phyloP scores from a whole-genome alignment of 441 rosid genomes.

The Iberis amara region DNA sequence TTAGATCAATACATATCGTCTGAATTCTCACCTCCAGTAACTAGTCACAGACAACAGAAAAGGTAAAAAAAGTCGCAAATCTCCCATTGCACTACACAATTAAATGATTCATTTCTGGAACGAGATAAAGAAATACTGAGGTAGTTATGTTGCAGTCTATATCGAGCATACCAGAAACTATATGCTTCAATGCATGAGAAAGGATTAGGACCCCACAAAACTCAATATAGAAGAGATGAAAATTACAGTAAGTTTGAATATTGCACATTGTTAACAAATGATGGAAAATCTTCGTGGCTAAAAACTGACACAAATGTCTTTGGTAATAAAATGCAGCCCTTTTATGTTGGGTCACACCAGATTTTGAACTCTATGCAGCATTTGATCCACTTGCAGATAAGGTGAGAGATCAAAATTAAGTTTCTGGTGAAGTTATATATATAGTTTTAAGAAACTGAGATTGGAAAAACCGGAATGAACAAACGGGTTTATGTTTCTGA shows the following conservation, averaged over 20 bases:
- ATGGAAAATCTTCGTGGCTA: background rate
- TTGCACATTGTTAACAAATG: background rate
- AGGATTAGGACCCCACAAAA: conserved; percentile 81
- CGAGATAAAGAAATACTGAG: conserved; percentile 6
- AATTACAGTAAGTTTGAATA: conserved; percentile 54
- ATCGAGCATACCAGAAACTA: conserved; percentile 89
- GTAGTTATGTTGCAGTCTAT: conserved; percentile 52
- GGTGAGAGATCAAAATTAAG: conserved; percentile 36
- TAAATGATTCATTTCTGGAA: too few relatives aligned
- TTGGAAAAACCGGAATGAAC: background rate
- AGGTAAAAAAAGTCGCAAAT: conserved; percentile 39
- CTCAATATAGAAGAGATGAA: conserved; percentile 94
- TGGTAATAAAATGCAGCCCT: conserved; percentile 45
- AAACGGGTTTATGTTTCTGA: background rate
- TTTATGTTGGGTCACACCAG: conserved; percentile 95
- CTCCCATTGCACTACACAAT: background rate
- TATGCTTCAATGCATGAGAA: conserved; percentile 85
- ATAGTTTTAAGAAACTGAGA: too few relatives aligned
- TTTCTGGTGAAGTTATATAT: too few relatives aligned
- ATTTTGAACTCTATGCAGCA: conserved; percentile 94
- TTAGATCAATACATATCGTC: conserved; percentile 91
- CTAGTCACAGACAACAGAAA: conserved; percentile 66
- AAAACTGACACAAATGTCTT: conserved; percentile 5
- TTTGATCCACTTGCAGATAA: conserved; percentile 98
- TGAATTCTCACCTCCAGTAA: conserved; percentile 82